Conservation (phyloP, 1,284 basidiomycete species). For the Peniophora sp. region DNA sequence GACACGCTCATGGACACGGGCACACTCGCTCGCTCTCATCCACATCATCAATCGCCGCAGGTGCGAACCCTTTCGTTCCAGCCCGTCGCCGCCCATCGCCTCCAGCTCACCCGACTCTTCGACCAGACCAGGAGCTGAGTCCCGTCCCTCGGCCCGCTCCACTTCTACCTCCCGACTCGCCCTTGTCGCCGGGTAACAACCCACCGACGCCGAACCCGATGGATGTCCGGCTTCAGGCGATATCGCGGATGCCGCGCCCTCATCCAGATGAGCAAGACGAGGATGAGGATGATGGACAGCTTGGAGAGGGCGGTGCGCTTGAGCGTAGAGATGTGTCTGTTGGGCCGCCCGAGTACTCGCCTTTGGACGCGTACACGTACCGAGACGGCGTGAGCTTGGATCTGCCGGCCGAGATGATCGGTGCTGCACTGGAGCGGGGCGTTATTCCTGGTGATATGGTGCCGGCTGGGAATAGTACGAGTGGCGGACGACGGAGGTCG, state of each 20-base stretch:
- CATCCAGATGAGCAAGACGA: constrained; percentile 12
- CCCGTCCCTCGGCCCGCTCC: constrained; percentile 31
- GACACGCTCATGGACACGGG: constrained; percentile 33
- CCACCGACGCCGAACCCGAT: constrained; percentile 71
- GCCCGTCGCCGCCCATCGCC: constrained; percentile 41
- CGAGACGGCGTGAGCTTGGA: constrained; percentile 77
- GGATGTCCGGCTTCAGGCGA: constrained; percentile 71
- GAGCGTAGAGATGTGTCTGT: constrained; percentile 28
- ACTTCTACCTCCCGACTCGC: constrained; percentile 64
- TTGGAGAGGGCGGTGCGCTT: constrained; percentile 13
- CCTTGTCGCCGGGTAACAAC: constrained; percentile 57
- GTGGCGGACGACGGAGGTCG: background rate
- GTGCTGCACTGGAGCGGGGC: constrained; percentile 67
- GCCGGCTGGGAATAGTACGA: background rate
- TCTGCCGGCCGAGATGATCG: constrained; percentile 74
- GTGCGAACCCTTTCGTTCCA: constrained; percentile 73
- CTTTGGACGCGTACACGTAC: constrained; percentile 71
- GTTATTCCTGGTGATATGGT: constrained; percentile 33
- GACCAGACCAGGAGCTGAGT: constrained; percentile 53
- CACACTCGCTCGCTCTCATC: constrained; percentile 21
- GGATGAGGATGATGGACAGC: constrained; percentile 5
- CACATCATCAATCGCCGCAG: constrained; percentile 34
- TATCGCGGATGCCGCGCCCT: constrained; percentile 30
- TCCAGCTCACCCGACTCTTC: constrained; percentile 13
- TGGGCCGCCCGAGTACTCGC: constrained; percentile 70